Base-by-base conservation (phyloP, 2,329 filamentous ascomycete species). In the Metarhizium robertsii region DNA sequence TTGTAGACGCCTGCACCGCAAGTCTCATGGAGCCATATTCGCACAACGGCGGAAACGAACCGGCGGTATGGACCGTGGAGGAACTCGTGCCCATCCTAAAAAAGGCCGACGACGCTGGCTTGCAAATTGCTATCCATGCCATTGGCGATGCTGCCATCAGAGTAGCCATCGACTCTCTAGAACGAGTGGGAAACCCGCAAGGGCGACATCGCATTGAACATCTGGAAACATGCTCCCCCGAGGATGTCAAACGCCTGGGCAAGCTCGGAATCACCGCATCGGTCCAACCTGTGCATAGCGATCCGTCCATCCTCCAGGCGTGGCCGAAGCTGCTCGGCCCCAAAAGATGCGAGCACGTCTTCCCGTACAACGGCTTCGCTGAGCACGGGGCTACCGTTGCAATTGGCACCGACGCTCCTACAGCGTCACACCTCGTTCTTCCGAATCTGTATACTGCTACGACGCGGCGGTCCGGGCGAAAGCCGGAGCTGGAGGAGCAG, bases 91-190 rank as follows among this genome's bases (percentile, higher is more conserved):
- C 0, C 10, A 78, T 84, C 0, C 76, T 86, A 1, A 69, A 72
- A 54, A 73, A 71, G 38, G 82, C 82, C 2, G 73, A 76, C 43
- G 71, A 69, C 4, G 76, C 74, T 1, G 76, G 77, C 0, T 63
- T 86, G 34, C 83, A 86, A 63, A 77, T 80, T 54, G 83, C 83
- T 0, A 70, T 86, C 6, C 83, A 86, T 63, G 83, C 83, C 34
- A 86, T 86, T 57, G 83, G 83, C 34, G 83, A 86, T 59, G 72
- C 71, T 10, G 80, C 83, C 4, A 74, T 84, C 18, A 72, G 68
- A 29, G 76, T 77, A 59, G 81, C 80, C 5, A 73, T 85, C 51
- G 78, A 85, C 59, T 72, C 73, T 0, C 71, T 86, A 10, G 50
- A 52, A 11, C 11, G 68, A 63, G 61, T 65, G 67, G 69, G 66